Conservation (phyloP, 495 filamentous ascomycete species). For the Elasticomyces elasticus region DNA sequence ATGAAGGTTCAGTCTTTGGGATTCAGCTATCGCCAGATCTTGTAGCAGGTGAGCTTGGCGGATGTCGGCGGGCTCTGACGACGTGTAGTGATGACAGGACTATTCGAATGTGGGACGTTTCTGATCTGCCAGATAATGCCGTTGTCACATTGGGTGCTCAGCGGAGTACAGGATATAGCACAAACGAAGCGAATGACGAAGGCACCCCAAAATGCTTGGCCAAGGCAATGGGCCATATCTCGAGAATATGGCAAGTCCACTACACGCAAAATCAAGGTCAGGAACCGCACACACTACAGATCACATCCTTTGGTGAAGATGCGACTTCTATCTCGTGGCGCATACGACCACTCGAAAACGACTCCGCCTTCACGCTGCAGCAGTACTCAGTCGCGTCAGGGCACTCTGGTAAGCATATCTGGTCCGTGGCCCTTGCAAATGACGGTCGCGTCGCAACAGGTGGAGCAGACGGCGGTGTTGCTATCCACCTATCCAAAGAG, state of each 20-base stretch:
- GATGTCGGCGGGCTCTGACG: conserved; percentile 51
- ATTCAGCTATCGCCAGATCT: conserved; percentile 64
- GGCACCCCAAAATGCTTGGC: conserved; percentile 38
- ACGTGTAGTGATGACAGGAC: conserved; percentile 96
- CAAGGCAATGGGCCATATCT: conserved; percentile 70
- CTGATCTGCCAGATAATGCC: conserved; percentile 35
- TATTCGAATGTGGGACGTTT: conserved; percentile 79
- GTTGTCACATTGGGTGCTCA: neutral
- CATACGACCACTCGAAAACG: neutral
- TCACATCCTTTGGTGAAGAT: conserved; percentile 28
- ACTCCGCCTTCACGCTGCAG: neutral
- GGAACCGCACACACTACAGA: conserved; percentile 8
- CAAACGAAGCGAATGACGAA: conserved; percentile 23
- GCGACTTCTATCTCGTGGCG: conserved; percentile 22
- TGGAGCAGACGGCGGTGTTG: conserved; percentile 62
- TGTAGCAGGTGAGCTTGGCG: conserved; percentile 25
- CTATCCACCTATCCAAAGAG: neutral
- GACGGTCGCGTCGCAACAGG: conserved; percentile 55
- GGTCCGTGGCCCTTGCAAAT: conserved; percentile 52
- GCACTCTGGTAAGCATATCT: conserved; percentile 87
- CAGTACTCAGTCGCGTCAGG: conserved; percentile 3
- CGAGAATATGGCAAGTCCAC: conserved; percentile 78
- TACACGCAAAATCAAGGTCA: conserved; percentile 38
- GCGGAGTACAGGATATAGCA: conserved; percentile 7
- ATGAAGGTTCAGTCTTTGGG: conserved; percentile 90